phyloP scores from a whole-genome alignment of 352 stramenopile species.

The Globisporangium paroecandrum region DNA sequence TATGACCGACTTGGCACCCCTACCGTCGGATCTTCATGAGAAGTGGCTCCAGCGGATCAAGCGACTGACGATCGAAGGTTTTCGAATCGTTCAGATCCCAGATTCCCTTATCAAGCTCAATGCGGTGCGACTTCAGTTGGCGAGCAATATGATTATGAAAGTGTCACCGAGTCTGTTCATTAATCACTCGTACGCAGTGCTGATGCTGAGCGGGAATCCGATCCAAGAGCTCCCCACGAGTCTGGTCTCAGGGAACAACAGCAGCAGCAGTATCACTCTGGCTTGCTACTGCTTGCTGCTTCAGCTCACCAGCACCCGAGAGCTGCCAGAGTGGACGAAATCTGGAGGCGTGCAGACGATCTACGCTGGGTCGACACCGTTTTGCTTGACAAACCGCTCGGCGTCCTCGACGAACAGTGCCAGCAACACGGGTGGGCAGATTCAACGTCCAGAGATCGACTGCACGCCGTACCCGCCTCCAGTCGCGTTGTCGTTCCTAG shows the following conservation, averaged over 20 bases:
- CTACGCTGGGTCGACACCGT: not conserved
- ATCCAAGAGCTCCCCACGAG: not conserved
- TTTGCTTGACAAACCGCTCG: not conserved
- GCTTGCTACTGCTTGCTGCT: not conserved
- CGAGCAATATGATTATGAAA: not conserved
- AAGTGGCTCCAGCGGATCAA: not conserved
- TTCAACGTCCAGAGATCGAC: not conserved
- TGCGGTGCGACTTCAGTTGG: not conserved
- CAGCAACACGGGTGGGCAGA: not conserved
- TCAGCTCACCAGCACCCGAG: not conserved
- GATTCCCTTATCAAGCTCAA: not conserved
- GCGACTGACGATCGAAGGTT: slow-evolving; percentile 3
- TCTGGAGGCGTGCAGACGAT: not conserved
- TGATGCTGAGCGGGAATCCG: slow-evolving; percentile 5
- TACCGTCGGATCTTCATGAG: not conserved
- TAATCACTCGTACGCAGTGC: not conserved
- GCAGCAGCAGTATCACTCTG: not conserved
- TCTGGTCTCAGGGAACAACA: not conserved
- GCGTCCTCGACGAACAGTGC: not conserved
- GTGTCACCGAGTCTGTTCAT: not conserved
- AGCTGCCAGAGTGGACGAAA: not conserved
- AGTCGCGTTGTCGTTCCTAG: not conserved
- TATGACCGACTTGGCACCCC: not conserved
- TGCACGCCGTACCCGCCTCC: not conserved
- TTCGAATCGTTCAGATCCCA: not conserved